Percentiles rank a stretch among this genome's conserved stretches.
Evolutionary conservation across 1,139 yeast species (phyloP).

Genomic region (Suhomyces yuchorum): DNA sequence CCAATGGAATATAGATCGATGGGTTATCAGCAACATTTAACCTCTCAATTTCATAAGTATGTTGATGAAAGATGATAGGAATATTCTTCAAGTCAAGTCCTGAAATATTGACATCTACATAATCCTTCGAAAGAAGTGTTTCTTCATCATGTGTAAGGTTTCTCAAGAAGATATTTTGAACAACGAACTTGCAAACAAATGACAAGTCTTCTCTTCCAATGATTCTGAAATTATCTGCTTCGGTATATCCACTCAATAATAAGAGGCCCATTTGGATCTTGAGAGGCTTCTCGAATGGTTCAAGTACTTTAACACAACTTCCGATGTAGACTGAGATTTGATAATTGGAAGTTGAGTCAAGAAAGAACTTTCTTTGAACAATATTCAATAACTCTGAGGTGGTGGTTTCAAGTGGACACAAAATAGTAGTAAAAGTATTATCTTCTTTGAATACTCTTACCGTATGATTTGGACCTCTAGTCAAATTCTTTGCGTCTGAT

Average conservation of each 20-base stretch:
- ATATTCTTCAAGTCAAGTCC: conserved; percentile 79
- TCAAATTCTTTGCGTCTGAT: conserved; percentile 18
- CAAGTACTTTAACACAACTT: conserved; percentile 71
- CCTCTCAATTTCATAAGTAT: conserved; percentile 78
- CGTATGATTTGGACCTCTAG: conserved; percentile 48
- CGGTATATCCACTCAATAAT: conserved; percentile 77
- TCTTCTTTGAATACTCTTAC: conserved; percentile 77
- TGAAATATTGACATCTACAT: conserved; percentile 73
- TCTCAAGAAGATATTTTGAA: conserved; percentile 70
- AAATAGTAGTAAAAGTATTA: conserved; percentile 78
- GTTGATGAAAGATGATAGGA: conserved; percentile 80
- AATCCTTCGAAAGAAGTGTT: conserved; percentile 60
- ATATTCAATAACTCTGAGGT: conserved; percentile 71
- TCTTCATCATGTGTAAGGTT: conserved; percentile 72
- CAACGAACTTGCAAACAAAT: conserved; percentile 80
- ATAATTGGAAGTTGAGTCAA: conserved; percentile 69
- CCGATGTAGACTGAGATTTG: conserved; percentile 83
- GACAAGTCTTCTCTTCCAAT: conserved; percentile 89
- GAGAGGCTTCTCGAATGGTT: conserved; percentile 75
- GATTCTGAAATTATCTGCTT: conserved; percentile 71
- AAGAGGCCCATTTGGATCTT: conserved; percentile 74
- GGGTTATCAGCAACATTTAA: conserved; percentile 88
- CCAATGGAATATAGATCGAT: conserved; percentile 78
- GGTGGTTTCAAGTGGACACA: conserved; percentile 75
- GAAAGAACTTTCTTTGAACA: conserved; percentile 74